Percentiles rank a stretch among this genome's conserved stretches.
Evolutionary conservation across 2,329 filamentous ascomycete genomes (phyloP).

Genomic region (Pyrenochaeta sp.): DNA sequence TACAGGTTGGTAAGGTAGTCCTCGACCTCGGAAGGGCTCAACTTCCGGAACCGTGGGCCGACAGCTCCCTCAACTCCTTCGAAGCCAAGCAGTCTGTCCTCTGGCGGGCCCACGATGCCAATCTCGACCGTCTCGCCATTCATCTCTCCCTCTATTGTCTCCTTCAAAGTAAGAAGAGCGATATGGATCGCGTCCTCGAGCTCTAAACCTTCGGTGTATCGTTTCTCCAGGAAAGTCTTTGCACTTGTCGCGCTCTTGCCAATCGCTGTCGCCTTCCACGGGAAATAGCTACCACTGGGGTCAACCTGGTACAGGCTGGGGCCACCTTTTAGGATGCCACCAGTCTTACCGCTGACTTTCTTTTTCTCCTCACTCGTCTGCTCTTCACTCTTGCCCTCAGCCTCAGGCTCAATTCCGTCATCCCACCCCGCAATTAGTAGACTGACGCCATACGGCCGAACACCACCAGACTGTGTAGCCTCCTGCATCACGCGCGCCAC

Average conservation of each 20-base stretch:
- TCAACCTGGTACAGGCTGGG: conserved; percentile 99
- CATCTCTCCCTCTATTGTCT: conserved; percentile 99
- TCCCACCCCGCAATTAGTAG: conserved; percentile 97
- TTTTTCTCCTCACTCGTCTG: conserved; percentile 68
- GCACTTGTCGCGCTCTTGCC: conserved; percentile 98
- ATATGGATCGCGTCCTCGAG: conserved; percentile 99
- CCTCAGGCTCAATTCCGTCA: conserved; percentile 90
- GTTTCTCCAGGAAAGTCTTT: conserved; percentile 99
- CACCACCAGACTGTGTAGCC: conserved; percentile 96
- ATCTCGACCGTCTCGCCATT: conserved; percentile 99
- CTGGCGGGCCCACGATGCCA: conserved; percentile 94
- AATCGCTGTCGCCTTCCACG: conserved; percentile 99
- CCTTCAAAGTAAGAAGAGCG: conserved; percentile 94
- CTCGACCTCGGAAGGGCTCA: conserved; percentile 98
- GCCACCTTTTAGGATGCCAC: conserved; percentile 92
- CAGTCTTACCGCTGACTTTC: conserved; percentile 86
- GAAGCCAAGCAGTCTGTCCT: conserved; percentile 89
- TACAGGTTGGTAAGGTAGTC: conserved; percentile 99
- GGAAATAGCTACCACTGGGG: conserved; percentile 98
- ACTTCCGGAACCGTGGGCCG: conserved; percentile 89
- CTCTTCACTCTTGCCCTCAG: conserved; percentile 66
- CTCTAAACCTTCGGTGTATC: conserved; percentile 96
- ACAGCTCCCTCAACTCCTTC: conserved; percentile 86
- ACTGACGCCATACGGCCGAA: conserved; percentile 95
- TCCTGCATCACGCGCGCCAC: conserved; percentile 98